Evolutionary conservation across 2,329 filamentous ascomycete genomes (phyloP), one percentile per base, ranked within the genome.

Genomic region (Hymenoscyphus infarciens): DNA sequence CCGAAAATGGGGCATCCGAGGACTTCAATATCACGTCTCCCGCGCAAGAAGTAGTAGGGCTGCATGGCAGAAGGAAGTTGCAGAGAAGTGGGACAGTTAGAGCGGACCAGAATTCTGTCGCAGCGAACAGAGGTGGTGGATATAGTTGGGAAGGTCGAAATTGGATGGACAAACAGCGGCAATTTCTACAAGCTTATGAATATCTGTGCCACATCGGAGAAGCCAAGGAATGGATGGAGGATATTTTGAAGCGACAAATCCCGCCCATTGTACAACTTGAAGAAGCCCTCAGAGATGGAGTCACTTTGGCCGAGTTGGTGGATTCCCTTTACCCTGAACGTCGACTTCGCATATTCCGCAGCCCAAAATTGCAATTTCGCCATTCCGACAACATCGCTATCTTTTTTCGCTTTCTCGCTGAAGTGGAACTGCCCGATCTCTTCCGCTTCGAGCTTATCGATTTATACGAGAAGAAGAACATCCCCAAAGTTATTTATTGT

Each of bases 141-240:
- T 91, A 88, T 68, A 84, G 87, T 57, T 95, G 92, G 88, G 86
- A 91, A 66, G 87, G 88, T 22, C 86, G 90, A 57, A 96, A 94
- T 74, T 99, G 95, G 95, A 99, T 99, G 94, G 95, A 99, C 75
- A 95, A 96, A 74, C 94, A 99, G 74, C 86, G 95, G 29, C 94
- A 98, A 75, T 98, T 97, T 72, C 79, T 99, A 60, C 91, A 96
- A 76, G 95, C 95, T 6, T 99, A 99, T 74, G 95, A 99, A 75
- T 99, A 99, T 74, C 88, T 99, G 42, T 99, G 95, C 74, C 95
- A 99, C 74, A 98, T 99, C 68, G 95, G 95, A 75, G 95, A 99
- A 79, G 95, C 95, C 25, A 98, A 98, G 75, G 94, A 98, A 77
- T 99, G 95, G 95, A 97, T 99, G 68, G 95, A 99, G 73, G 87